Percentiles rank a stretch among this genome's conserved stretches.
phyloP scores from a whole-genome alignment of 352 stramenopile genomes.

The Phytophthora europaea region DNA sequence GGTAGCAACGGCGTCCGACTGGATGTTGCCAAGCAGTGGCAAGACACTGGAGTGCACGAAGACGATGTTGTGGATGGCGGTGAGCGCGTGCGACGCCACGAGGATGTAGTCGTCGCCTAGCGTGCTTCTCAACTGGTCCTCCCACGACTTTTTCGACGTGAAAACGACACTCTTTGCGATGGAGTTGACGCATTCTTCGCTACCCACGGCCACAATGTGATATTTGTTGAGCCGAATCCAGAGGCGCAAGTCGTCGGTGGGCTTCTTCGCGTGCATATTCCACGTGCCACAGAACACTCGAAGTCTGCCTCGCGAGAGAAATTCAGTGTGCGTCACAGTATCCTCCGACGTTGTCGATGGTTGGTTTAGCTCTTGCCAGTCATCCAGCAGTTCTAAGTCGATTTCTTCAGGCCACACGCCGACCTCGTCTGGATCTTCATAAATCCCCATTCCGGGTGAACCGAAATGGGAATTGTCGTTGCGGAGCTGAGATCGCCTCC shows the following conservation, averaged over 20 bases:
- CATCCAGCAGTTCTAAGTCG: conserved; percentile 55
- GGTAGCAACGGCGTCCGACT: conserved; percentile 93
- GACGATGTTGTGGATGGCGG: conserved; percentile 95
- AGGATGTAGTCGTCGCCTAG: conserved; percentile 90
- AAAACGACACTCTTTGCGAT: conserved; percentile 95
- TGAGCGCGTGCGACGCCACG: conserved; percentile 92
- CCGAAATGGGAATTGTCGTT: not conserved
- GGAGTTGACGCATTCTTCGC: conserved; percentile 95
- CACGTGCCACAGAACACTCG: conserved; percentile 87
- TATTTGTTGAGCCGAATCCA: conserved; percentile 87
- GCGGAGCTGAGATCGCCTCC: conserved; percentile 12
- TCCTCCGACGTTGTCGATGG: conserved; percentile 28
- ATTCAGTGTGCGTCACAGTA: conserved; percentile 43
- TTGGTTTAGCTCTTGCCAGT: conserved; percentile 66
- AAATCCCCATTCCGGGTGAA: conserved; percentile 13
- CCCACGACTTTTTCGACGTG: conserved; percentile 90
- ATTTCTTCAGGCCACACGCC: conserved; percentile 64
- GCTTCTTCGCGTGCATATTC: conserved; percentile 88
- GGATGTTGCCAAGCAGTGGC: conserved; percentile 87
- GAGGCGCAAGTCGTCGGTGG: conserved; percentile 59
- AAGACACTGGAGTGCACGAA: conserved; percentile 92
- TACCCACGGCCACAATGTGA: conserved; percentile 90
- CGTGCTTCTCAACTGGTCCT: conserved; percentile 63
- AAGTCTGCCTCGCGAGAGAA: conserved; percentile 56
- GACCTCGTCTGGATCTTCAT: conserved; percentile 36